Evolutionary conservation across 805 yeast genomes (phyloP), one percentile per base, ranked within the genome.

Genomic region (Lipomyces chichibuensis): DNA sequence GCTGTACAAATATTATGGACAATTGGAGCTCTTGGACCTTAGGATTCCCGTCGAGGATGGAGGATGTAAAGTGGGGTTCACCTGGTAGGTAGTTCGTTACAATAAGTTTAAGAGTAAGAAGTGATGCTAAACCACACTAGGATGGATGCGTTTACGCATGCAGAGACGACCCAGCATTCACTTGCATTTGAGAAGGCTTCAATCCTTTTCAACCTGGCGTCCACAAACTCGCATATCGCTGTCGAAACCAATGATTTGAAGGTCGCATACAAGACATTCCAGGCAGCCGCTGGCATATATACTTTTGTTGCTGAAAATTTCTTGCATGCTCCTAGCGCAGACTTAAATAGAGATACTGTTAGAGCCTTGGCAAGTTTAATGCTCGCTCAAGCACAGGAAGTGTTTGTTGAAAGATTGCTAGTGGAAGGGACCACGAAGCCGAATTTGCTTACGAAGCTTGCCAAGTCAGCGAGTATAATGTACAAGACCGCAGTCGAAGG

Each of bases 111-210:
- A 33, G 49, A 20, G 23, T 6, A 25, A 35, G 23, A 23, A 20
- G 14, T 39, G 46, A 46, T 17, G 39, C 25, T 17, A 25, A n/a
- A 37, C 17, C 52, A 17, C 23, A 71, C 43, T 35, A 65, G 71
- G 71, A 57, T 60, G 57, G 97, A 93, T 75, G 88, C 95, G 4
- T 90, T 87, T 74, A 79, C 81, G 61, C 79, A 80, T 7, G 71
- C 80, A 0, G 66, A 78, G 0, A 78, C 81, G 67, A 81, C 89
- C n/a, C 97, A 93, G 75, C 85, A 84, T 73, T 88, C 97, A 0
- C 74, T 91, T 56, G 92, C 97, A 0, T 92, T 91, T 75, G 99
- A 94, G 74, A 94, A 94, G 78, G 97, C 97, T 0, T 85, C 90
- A 32, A 80, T 89, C 1, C 81, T 95, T 62, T 94, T 88, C 82